Conservation (phyloP, 257 asterid genomes). For the Hygrophila difformis region DNA sequence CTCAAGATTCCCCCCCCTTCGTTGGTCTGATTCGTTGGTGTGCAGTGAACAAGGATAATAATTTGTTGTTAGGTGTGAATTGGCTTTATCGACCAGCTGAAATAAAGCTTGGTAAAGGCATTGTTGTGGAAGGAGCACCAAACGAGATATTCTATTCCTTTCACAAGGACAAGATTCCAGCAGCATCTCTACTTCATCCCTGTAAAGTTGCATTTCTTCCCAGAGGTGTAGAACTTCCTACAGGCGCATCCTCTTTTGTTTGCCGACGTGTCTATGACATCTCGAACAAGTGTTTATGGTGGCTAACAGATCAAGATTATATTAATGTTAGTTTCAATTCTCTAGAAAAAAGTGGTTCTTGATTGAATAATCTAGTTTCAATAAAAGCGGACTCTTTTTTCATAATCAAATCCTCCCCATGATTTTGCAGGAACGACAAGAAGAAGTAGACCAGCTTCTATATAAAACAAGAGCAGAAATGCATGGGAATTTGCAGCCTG, state of each 20-base stretch:
- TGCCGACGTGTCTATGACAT: slow-evolving; percentile 79
- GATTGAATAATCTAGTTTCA: background rate
- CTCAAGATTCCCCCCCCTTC: slow-evolving; percentile 62
- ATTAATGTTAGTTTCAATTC: slow-evolving; percentile 57
- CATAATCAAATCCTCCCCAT: slow-evolving; percentile 5
- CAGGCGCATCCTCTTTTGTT: slow-evolving; percentile 64
- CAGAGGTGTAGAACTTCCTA: slow-evolving; percentile 69
- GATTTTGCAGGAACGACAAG: slow-evolving; percentile 59
- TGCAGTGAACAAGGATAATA: slow-evolving; percentile 30
- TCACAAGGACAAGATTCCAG: slow-evolving; percentile 71
- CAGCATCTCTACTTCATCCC: slow-evolving; percentile 86
- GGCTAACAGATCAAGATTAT: slow-evolving; percentile 80
- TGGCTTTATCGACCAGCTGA: slow-evolving; percentile 90
- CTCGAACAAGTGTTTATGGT: slow-evolving; percentile 51
- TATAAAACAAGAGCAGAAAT: slow-evolving; percentile 52
- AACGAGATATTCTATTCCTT: slow-evolving; percentile 86
- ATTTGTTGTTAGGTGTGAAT: slow-evolving; percentile 53
- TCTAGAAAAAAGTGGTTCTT: background rate
- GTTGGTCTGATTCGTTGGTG: slow-evolving; percentile 62
- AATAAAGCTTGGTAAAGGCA: slow-evolving; percentile 43
- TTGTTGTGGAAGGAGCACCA: slow-evolving; percentile 55
- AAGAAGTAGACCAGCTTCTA: slow-evolving; percentile 66
- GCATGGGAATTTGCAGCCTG: slow-evolving; percentile 62
- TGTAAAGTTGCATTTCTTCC: slow-evolving; percentile 99
- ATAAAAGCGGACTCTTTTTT: slow-evolving; percentile 8